Evolutionary conservation across 805 yeast species (phyloP).

Genomic region (Myxozyma neotropica): DNA sequence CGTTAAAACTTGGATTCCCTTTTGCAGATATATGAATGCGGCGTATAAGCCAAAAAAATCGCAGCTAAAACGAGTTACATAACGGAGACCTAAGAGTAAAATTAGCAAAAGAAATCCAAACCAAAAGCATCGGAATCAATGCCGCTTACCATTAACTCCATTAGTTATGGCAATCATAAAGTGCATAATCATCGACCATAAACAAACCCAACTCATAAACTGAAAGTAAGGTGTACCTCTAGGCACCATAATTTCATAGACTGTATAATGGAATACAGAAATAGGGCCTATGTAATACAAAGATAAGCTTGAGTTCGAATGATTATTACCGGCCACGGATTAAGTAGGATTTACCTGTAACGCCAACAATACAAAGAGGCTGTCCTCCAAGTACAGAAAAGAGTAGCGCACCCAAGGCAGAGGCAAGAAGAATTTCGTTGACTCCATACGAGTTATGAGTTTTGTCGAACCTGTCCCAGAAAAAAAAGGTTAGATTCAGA

Average conservation of each 20-base stretch:
- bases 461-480: constrained; percentile 72
- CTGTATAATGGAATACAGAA: constrained; percentile 87
- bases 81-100: constrained; percentile 3
- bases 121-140: background rate
- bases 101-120: too few relatives aligned
- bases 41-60: constrained; percentile 93
- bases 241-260: constrained; percentile 67
- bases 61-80: constrained; percentile 29
- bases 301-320: background rate
- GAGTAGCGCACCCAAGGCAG: constrained; percentile 85
- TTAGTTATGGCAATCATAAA: constrained; percentile 69
- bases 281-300: constrained; percentile 65
- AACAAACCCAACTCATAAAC: constrained; percentile 93
- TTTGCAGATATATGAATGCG: constrained; percentile 82
- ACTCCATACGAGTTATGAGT: constrained; percentile 87
- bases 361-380: constrained; percentile 94
- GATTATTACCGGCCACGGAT: background rate
- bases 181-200: constrained; percentile 89
- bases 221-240: constrained; percentile 64
- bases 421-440: constrained; percentile 80
- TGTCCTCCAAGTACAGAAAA: constrained; percentile 88
- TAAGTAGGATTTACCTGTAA: constrained; percentile 50
- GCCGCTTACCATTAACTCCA: constrained; percentile 59
- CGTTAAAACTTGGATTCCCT: constrained; percentile 80
- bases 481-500: background rate